These are phyloP conservation scores for Crassisporium funariophilum DNA, from an alignment of 768 basidiomycete species.

Conservation along the genomic window DNA sequence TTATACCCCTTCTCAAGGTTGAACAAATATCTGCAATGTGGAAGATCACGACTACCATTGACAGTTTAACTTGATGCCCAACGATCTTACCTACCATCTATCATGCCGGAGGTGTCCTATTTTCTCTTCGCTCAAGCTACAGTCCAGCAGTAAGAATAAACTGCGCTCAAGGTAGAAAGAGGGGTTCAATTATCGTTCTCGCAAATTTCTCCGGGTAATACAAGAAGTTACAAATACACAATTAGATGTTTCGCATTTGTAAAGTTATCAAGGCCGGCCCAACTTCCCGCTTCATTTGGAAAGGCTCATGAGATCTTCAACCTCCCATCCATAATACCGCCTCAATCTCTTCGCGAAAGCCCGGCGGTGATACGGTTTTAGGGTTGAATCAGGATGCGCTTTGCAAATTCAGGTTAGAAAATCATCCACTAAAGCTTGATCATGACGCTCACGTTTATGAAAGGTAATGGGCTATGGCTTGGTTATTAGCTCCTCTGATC, in stretches of 20 bases:
- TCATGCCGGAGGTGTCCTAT: too few relatives aligned
- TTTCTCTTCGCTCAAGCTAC: too few relatives aligned
- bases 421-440: neutral
- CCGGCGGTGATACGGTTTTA: too few relatives aligned
- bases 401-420: conserved; percentile 27
- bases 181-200: too few relatives aligned
- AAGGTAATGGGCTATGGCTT: conserved; percentile 66
- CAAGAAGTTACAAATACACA: too few relatives aligned
- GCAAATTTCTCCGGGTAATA: too few relatives aligned
- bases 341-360: conserved; percentile 60
- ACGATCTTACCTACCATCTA: neutral
- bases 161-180: too few relatives aligned
- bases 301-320: conserved; percentile 39
- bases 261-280: too few relatives aligned
- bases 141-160: too few relatives aligned
- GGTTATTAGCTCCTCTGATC: neutral
- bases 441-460: conserved; percentile 62
- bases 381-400: conserved; percentile 76
- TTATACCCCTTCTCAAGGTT: conserved; percentile 38
- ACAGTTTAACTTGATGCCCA: conserved; percentile 8
- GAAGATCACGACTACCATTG: conserved; percentile 37
- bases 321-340: conserved; percentile 67
- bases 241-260: too few relatives aligned
- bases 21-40: conserved; percentile 56
- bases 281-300: too few relatives aligned